Base-by-base conservation (phyloP, 1,284 basidiomycete genomes). In the Papiliotrema nemorosa region DNA sequence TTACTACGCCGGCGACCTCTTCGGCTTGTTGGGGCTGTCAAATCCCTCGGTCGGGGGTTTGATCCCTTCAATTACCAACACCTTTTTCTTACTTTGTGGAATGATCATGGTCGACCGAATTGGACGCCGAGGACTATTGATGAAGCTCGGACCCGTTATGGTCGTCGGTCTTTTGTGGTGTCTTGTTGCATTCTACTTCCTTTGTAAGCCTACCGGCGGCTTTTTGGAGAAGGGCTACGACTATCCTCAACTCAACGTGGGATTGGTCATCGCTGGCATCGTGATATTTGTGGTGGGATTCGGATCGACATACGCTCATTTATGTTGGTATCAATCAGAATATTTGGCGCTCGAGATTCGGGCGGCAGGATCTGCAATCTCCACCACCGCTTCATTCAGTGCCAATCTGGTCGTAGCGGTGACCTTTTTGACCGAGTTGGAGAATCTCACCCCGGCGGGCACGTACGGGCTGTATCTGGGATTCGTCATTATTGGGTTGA, bases 281-380 rank as follows among this genome's bases (percentile, higher is more conserved):
- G 66, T 72, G 21, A 46, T 70, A 24, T 72, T 67, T 48, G 59
- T 66, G 29, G 53, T 57, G 22, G 58, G 60, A 20, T 75, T 70
- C 47, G 72, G 69, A 13, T 46, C 59, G n/a, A 62, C 66, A 26
- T 62, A 70, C 22, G 63, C 65, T 16, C 68, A 70, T 48, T 57
- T 74, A 3, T 62, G 62, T n/a, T 74, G 72, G 70, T 66, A 64
- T 40, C 55, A 58, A 37, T 53, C 54, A 29, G 70, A 73, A 45
- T 65, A 67, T 55, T 58, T 67, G 31, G 55, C 63, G 6, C 62
- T 69, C 25, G 63, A 71, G 49, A 66, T 67, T 13, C 60, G 70
- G 18, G 65, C 65, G 26, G 39, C 62, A 9, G 70, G 69, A n/a
- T 50, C 50, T 2, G 58, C 50, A 7, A 51, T 60, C 16, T 41